Evolutionary conservation across 768 basidiomycete species (phyloP).

Genomic region (Kwoniella dejecticola): DNA sequence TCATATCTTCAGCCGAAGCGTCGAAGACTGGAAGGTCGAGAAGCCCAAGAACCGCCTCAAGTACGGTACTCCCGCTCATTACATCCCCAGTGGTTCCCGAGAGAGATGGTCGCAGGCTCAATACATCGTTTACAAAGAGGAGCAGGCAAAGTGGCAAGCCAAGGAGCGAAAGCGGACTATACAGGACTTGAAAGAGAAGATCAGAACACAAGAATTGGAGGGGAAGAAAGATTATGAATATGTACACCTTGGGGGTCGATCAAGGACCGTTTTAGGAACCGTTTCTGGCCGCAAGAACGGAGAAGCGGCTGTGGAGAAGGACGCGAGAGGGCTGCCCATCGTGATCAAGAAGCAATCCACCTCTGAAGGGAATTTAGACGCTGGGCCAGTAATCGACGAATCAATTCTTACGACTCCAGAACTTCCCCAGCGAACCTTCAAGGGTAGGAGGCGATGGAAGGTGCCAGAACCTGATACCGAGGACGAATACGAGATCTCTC

Average conservation of each 20-base stretch:
- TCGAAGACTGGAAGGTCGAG: background rate
- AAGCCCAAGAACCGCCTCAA: background rate
- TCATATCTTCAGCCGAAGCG: conserved; percentile 6
- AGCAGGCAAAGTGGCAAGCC: conserved; percentile 10
- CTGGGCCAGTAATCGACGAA: too few relatives aligned
- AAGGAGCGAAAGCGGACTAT: too few relatives aligned
- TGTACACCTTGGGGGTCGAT: background rate
- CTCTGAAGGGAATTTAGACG: too few relatives aligned
- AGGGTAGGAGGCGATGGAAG: background rate
- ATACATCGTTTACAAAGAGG: conserved; percentile 34
- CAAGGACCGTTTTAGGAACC: conserved; percentile 2
- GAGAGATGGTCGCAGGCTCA: conserved; percentile 22
- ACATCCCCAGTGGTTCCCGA: conserved; percentile 26
- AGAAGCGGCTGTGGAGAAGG: background rate
- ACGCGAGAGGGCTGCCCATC: background rate
- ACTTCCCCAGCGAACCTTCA: background rate
- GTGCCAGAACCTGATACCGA: conserved; percentile 7
- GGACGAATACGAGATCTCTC: background rate
- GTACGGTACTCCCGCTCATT: conserved; percentile 1
- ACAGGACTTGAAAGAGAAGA: too few relatives aligned
- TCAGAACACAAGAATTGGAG: background rate
- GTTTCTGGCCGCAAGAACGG: conserved; percentile 13
- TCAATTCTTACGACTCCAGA: too few relatives aligned
- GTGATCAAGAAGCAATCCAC: background rate
- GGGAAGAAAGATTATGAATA: background rate